Conservation (phyloP, 2,329 filamentous ascomycete genomes). For the Podosphaera fusca region DNA sequence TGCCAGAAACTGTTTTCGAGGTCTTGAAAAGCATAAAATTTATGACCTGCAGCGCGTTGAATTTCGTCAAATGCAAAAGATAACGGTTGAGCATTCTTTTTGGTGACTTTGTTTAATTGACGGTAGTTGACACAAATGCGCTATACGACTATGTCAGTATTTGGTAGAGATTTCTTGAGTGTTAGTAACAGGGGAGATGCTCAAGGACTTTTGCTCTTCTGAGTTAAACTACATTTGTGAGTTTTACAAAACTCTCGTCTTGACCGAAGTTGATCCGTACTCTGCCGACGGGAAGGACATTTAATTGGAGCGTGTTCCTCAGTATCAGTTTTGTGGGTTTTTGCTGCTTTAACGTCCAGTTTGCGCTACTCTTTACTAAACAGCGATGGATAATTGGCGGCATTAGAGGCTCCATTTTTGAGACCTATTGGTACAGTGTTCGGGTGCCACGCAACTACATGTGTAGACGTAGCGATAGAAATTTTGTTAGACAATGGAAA, state of each 20-base stretch:
- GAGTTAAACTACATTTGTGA: background rate
- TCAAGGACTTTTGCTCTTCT: background rate
- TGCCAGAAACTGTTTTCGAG: background rate
- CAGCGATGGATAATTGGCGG: too few relatives aligned
- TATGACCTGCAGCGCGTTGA: background rate
- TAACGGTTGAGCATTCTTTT: background rate
- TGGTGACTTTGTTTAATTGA: background rate
- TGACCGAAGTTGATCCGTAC: too few relatives aligned
- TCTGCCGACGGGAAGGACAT: too few relatives aligned
- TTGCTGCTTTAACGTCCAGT: too few relatives aligned
- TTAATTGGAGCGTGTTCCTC: too few relatives aligned
- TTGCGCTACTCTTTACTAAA: too few relatives aligned
- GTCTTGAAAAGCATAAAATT: background rate
- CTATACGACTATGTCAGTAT: background rate
- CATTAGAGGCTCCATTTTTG: too few relatives aligned
- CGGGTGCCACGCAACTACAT: too few relatives aligned
- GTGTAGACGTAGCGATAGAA: too few relatives aligned
- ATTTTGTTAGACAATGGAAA: too few relatives aligned
- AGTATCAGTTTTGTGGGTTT: too few relatives aligned
- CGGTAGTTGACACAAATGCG: background rate
- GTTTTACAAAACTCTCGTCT: background rate
- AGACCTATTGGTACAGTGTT: too few relatives aligned
- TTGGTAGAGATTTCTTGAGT: background rate
- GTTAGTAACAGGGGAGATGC: background rate
- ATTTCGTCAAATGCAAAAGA: background rate